phyloP scores from a whole-genome alignment of 2,329 filamentous ascomycete genomes.

The Aureobasidium sp. region DNA sequence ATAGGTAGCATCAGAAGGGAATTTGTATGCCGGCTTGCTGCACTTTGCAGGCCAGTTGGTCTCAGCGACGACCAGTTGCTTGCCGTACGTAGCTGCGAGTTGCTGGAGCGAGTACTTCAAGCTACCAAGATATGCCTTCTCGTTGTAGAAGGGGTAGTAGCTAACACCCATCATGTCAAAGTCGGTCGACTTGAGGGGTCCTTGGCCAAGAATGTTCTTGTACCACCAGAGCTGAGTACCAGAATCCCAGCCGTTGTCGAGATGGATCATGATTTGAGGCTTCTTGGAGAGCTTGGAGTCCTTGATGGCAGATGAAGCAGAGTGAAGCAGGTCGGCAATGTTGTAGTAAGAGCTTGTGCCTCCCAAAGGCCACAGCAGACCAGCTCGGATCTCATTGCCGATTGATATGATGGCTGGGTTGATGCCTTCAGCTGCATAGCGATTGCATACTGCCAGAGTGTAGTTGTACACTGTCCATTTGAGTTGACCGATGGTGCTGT shows the following conservation, averaged over 20 bases:
- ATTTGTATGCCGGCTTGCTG: constrained; percentile 19
- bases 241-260: constrained; percentile 26
- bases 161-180: constrained; percentile 24
- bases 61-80: constrained; percentile 20
- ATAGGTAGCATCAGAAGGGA: constrained; percentile 18
- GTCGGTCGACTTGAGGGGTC: constrained; percentile 18
- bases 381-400: constrained; percentile 30
- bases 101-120: constrained; percentile 18
- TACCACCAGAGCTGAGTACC: constrained; percentile 24
- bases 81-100: constrained; percentile 20
- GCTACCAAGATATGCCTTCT: constrained; percentile 19
- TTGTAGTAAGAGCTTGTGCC: constrained; percentile 24
- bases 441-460: constrained; percentile 28
- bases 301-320: constrained; percentile 23
- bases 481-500: constrained; percentile 24
- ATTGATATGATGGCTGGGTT: constrained; percentile 31
- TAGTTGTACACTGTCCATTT: constrained; percentile 24
- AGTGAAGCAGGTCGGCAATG: constrained; percentile 25
- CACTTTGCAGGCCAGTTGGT: constrained; percentile 23
- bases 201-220: constrained; percentile 20
- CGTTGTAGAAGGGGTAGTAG: constrained; percentile 25
- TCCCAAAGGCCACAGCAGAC: constrained; percentile 28
- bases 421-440: constrained; percentile 31
- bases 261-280: constrained; percentile 25
- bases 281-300: constrained; percentile 17